Evolutionary conservation across 23 red algal genomes (phyloP).

Genomic region (Gracilaria domingensis): DNA sequence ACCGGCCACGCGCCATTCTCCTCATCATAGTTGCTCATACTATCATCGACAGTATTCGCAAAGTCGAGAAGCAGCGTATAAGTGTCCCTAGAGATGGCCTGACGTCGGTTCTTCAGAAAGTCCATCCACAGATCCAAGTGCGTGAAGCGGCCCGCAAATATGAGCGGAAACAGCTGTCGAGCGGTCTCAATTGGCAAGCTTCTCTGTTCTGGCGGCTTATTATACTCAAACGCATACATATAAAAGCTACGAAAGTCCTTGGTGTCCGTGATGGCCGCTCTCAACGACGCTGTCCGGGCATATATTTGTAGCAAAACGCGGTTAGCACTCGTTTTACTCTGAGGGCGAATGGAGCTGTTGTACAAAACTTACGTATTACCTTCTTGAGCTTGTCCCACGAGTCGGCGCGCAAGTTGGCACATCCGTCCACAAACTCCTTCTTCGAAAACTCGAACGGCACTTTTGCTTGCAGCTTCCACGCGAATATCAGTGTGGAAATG

Average conservation of each 20-base stretch:
- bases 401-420: conserved; percentile 60
- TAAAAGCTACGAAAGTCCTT: conserved; percentile 87
- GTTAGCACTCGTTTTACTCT: not conserved
- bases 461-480: conserved; percentile 73
- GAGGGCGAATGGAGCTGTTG: not conserved
- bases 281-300: conserved; percentile 14
- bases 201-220: conserved; percentile 70
- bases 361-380: conserved; percentile 44
- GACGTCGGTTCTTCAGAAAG: conserved; percentile 39
- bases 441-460: conserved; percentile 79
- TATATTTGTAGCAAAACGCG: no score
- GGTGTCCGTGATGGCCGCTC: conserved; percentile 26
- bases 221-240: conserved; percentile 88
- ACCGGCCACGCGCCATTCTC: conserved; percentile 92
- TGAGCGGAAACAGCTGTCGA: conserved; percentile 69
- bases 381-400: conserved; percentile 77
- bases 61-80: conserved; percentile 81
- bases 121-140: conserved; percentile 80
- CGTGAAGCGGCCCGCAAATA: conserved; percentile 77
- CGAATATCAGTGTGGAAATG: conserved; percentile 80
- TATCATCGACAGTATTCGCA: conserved; percentile 36
- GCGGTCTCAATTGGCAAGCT: conserved; percentile 78
- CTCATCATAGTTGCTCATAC: conserved; percentile 83
- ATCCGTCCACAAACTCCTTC: conserved; percentile 79
- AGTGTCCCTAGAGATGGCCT: conserved; percentile 75